Conservation (phyloP, 345 rosid genomes). For the Eucalyptus erythrocorys region DNA sequence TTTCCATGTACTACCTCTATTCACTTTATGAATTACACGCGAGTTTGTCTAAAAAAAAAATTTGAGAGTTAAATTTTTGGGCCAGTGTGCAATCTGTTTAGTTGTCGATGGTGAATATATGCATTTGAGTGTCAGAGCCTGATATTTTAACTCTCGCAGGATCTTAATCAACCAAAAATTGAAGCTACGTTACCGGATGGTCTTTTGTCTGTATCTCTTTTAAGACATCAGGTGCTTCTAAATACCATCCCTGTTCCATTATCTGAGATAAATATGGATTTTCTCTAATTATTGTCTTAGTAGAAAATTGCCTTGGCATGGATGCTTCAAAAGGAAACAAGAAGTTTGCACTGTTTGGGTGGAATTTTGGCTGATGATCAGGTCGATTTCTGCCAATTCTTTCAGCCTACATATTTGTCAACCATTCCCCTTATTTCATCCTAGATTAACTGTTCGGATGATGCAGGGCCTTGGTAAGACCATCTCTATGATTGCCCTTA, state of each 20-base stretch:
- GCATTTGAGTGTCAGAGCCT: not conserved
- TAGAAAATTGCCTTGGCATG: conserved; percentile 98
- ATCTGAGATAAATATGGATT: not conserved
- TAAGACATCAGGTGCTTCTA: conserved; percentile 78
- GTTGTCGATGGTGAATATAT: not conserved
- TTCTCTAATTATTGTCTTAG: conserved; percentile 3
- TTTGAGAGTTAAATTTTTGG: not conserved
- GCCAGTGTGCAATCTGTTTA: not conserved
- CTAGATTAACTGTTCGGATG: not conserved
- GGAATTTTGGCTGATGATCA: conserved; percentile 99
- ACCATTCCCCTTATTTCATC: not conserved
- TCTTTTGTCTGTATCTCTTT: conserved; percentile 74
- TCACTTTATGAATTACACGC: not conserved
- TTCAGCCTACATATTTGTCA: not conserved
- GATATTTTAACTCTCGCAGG: conserved; percentile 25
- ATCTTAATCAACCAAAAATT: conserved; percentile 71
- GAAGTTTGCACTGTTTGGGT: conserved; percentile 73
- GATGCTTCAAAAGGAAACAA: conserved; percentile 93
- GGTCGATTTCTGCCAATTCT: conserved; percentile 23
- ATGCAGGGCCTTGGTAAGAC: conserved; percentile 98
- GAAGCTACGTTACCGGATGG: conserved; percentile 68
- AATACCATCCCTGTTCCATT: not conserved
- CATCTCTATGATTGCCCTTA: conserved; percentile 85
- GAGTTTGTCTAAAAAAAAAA: not conserved
- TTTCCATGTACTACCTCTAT: not conserved